phyloP scores from a whole-genome alignment of 1,284 basidiomycete species.

The Coriolopsis trogii region DNA sequence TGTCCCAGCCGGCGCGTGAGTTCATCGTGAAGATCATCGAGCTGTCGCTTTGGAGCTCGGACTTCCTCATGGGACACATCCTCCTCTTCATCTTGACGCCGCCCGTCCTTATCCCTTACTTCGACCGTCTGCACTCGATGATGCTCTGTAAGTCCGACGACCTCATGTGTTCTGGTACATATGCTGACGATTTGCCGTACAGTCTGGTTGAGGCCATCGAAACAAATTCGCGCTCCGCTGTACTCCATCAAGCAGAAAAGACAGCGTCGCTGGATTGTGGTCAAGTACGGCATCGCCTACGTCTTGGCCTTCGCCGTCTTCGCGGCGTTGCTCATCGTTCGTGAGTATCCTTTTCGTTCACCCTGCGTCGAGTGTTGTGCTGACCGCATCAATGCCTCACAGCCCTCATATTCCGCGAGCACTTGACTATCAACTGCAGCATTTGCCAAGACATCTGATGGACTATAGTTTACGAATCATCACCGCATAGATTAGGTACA shows the following conservation, averaged over 20 bases:
- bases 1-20: conserved; percentile 90
- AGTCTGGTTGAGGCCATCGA: conserved; percentile 87
- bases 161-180: conserved; percentile 16
- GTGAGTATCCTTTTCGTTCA: conserved; percentile 50
- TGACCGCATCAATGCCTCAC: conserved; percentile 14
- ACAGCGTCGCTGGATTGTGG: conserved; percentile 86
- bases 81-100: conserved; percentile 77
- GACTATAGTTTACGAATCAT: conserved; percentile 28
- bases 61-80: conserved; percentile 69
- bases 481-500: conserved; percentile 33
- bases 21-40: conserved; percentile 88
- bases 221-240: conserved; percentile 92
- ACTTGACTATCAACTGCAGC: conserved; percentile 61
- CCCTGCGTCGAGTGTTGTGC: conserved; percentile 7
- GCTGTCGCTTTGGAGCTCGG: conserved; percentile 79
- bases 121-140: conserved; percentile 77
- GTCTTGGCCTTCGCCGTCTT: conserved; percentile 76
- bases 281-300: conserved; percentile 82
- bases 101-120: conserved; percentile 73
- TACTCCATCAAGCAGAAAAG: conserved; percentile 89
- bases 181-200: conserved; percentile 21
- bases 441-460: conserved; percentile 71
- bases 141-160: conserved; percentile 61
- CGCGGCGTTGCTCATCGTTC: conserved; percentile 74
- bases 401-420: conserved; percentile 67